These are phyloP conservation scores for Smallanthus sonchifolius DNA, from an alignment of 129 eudicot species.

Conservation along the genomic window DNA sequence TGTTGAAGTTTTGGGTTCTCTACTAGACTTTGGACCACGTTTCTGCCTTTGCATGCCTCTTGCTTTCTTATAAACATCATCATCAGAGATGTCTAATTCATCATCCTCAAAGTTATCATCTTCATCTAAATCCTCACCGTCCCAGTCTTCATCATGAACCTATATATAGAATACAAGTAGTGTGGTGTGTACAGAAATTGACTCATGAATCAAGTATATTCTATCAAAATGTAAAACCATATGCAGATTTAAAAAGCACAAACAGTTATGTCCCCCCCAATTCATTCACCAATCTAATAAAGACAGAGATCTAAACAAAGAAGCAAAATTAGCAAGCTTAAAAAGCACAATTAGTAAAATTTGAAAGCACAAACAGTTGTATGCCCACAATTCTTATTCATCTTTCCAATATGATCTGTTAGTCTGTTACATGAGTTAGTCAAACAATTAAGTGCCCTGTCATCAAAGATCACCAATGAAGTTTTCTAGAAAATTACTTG, in stretches of 20 bases:
- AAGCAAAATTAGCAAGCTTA: neutral
- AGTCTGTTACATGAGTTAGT: slow-evolving; percentile 4
- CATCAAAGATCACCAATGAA: neutral
- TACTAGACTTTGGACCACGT: slow-evolving; percentile 42
- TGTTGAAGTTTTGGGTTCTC: slow-evolving; percentile 44
- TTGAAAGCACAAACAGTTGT: neutral
- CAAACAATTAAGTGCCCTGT: slow-evolving; percentile 2
- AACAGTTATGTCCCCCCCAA: neutral
- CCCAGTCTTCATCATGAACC: slow-evolving; percentile 85
- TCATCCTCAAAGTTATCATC: slow-evolving; percentile 64
- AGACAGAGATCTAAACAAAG: neutral
- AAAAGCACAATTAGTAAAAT: neutral
- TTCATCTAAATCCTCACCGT: slow-evolving; percentile 72
- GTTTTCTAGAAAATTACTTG: neutral
- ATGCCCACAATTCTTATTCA: neutral
- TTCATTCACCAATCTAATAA: neutral
- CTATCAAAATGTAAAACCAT: neutral
- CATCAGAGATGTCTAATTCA: slow-evolving; percentile 76
- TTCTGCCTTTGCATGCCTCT: slow-evolving; percentile 59
- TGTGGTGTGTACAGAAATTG: neutral
- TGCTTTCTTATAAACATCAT: slow-evolving; percentile 54
- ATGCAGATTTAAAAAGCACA: neutral
- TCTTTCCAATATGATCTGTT: slow-evolving; percentile 5
- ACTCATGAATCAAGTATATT: neutral
- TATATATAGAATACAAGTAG: slow-evolving; percentile 20